phyloP scores from a whole-genome alignment of 768 basidiomycete species.

The Mycena latifolia region DNA sequence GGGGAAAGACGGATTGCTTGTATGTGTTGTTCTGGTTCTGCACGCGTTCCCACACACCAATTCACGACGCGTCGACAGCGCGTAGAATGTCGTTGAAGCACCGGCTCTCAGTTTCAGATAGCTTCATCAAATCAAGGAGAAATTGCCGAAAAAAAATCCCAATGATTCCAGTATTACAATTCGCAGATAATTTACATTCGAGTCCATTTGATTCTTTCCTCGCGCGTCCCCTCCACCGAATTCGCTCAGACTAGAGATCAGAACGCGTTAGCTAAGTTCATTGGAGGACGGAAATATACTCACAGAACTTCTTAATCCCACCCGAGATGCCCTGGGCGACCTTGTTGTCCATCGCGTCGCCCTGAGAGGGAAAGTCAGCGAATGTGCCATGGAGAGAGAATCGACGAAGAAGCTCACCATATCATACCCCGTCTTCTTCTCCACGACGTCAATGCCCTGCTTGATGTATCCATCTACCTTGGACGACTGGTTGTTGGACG shows the following conservation, averaged over 20 bases:
- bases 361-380: background rate
- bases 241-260: background rate
- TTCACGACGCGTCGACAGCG: too few relatives aligned
- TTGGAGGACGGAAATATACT: background rate
- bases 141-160: too few relatives aligned
- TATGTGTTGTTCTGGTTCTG: background rate
- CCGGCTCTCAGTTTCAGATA: too few relatives aligned
- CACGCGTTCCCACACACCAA: too few relatives aligned
- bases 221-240: too few relatives aligned
- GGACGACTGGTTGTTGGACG: background rate
- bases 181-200: too few relatives aligned
- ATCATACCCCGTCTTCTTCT: background rate
- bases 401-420: background rate
- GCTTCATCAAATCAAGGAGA: too few relatives aligned
- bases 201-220: too few relatives aligned
- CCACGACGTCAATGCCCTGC: background rate
- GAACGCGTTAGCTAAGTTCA: background rate
- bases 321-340: background rate
- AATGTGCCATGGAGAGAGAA: background rate
- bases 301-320: background rate
- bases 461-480: background rate
- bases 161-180: too few relatives aligned
- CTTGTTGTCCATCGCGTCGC: background rate
- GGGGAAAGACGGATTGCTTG: background rate
- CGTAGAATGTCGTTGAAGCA: too few relatives aligned